Percentiles rank a stretch among this genome's conserved stretches.
Evolutionary conservation across 441 rosid genomes (phyloP).

Genomic region (Breynia disticha): DNA sequence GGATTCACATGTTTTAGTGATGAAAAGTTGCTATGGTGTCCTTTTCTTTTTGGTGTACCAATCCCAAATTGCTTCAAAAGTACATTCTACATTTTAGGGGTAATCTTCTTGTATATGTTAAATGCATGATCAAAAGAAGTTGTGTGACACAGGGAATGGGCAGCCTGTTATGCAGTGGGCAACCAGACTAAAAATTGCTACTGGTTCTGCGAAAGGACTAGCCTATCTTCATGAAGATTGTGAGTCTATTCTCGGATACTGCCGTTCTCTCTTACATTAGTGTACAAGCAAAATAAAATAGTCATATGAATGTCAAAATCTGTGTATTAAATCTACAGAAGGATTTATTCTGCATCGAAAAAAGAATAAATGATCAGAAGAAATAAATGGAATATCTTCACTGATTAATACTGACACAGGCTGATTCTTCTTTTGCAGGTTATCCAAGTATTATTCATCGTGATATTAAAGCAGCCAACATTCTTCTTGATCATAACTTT

Average conservation of each 20-base stretch:
- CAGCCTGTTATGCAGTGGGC: constrained; percentile 58
- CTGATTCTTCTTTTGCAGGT: constrained; percentile 31
- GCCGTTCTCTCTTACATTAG: background rate
- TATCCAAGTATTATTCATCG: constrained; percentile 89
- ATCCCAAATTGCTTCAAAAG: background rate
- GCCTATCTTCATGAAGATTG: constrained; percentile 95
- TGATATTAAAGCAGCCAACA: constrained; percentile 76
- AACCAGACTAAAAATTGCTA: constrained; percentile 65
- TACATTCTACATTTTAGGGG: background rate
- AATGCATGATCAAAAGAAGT: background rate
- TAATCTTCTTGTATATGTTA: background rate
- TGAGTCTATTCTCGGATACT: constrained; percentile 25
- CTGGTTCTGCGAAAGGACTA: constrained; percentile 84
- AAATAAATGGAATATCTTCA: too few species aligned
- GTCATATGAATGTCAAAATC: too few species aligned
- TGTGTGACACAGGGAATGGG: constrained; percentile 30
- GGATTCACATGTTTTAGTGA: too few species aligned
- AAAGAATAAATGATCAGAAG: too few species aligned
- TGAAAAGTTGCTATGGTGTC: too few species aligned
- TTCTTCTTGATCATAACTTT: constrained; percentile 68
- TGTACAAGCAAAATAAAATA: too few species aligned
- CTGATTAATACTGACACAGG: background rate
- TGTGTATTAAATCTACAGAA: too few species aligned
- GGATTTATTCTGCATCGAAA: too few species aligned
- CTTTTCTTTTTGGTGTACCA: background rate